Evolutionary conservation across 2,329 filamentous ascomycete species (phyloP).

Genomic region (Colletotrichum eleusines): DNA sequence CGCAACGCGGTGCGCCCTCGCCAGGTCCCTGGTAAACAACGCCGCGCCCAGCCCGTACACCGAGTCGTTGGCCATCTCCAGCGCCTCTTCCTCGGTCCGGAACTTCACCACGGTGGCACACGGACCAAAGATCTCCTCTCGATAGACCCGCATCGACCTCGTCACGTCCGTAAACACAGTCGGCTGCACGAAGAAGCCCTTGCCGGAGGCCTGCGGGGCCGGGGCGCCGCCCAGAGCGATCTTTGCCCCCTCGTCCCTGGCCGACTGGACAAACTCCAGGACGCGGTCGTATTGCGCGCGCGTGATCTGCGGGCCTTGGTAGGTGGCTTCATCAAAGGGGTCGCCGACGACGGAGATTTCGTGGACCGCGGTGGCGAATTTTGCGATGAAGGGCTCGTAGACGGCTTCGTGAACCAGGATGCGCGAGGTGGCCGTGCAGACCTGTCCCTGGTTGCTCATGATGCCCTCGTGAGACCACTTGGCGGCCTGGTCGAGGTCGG

Average conservation of each 20-base stretch:
- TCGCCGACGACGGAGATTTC: constrained; percentile 71
- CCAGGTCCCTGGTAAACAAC: constrained; percentile 68
- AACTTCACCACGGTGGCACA: constrained; percentile 48
- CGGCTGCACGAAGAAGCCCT: constrained; percentile 48
- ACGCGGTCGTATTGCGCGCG: constrained; percentile 74
- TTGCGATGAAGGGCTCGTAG: constrained; percentile 70
- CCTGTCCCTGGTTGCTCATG: constrained; percentile 69
- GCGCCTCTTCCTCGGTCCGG: constrained; percentile 49
- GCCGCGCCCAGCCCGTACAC: constrained; percentile 68
- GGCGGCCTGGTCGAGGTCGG: constrained; percentile 72
- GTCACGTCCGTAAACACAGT: constrained; percentile 48
- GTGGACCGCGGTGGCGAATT: constrained; percentile 69
- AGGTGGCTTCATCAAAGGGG: constrained; percentile 72
- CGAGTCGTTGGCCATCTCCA: constrained; percentile 55
- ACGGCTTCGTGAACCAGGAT: constrained; percentile 69
- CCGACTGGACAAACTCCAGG: constrained; percentile 73
- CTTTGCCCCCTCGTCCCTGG: constrained; percentile 71
- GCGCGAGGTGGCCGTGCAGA: constrained; percentile 70
- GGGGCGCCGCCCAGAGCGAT: constrained; percentile 58
- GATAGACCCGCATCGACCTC: constrained; percentile 46
- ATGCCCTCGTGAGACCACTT: constrained; percentile 60
- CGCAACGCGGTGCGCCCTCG: constrained; percentile 53
- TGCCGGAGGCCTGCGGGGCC: constrained; percentile 59
- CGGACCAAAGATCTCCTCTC: constrained; percentile 51
- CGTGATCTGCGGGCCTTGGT: constrained; percentile 77